phyloP scores from a whole-genome alignment of 768 basidiomycete species.

The Cyclocybe aegerita region DNA sequence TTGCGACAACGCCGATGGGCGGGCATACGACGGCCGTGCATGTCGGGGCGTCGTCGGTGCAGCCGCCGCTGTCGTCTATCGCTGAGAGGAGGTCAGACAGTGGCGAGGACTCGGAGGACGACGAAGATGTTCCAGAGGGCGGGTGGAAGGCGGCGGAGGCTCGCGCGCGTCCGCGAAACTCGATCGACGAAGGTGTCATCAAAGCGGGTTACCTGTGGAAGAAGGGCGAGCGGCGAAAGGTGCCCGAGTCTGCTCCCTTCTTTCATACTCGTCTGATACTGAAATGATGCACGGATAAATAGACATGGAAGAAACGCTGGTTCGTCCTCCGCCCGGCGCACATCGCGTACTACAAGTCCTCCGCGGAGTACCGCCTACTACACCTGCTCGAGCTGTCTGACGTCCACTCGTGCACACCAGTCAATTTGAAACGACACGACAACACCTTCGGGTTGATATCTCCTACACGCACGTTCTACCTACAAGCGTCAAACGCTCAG shows the following conservation, averaged over 20 bases:
- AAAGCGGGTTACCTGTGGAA: conserved; percentile 96
- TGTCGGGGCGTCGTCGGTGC: conserved; percentile 32
- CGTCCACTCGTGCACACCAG: conserved; percentile 86
- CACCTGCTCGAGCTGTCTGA: conserved; percentile 84
- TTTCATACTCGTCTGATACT: background rate
- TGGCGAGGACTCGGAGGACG: conserved; percentile 78
- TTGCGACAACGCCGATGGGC: conserved; percentile 32
- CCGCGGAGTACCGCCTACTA: conserved; percentile 91
- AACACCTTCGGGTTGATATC: conserved; percentile 94
- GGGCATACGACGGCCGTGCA: conserved; percentile 29
- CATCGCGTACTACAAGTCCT: conserved; percentile 95
- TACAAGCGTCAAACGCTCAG: conserved; percentile 70
- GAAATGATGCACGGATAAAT: background rate
- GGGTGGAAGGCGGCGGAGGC: conserved; percentile 61
- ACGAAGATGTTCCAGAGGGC: conserved; percentile 64
- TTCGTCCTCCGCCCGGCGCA: conserved; percentile 92
- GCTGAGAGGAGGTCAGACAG: conserved; percentile 71
- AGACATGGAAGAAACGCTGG: conserved; percentile 99
- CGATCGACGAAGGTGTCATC: conserved; percentile 68
- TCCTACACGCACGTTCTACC: conserved; percentile 85
- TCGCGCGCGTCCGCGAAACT: conserved; percentile 41
- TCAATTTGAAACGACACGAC: conserved; percentile 84
- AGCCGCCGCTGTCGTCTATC: conserved; percentile 69
- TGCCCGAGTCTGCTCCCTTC: conserved; percentile 32
- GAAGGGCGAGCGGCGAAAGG: conserved; percentile 97